These are phyloP conservation scores for Rhizophora mangle DNA, from an alignment of 345 rosid species.

Conservation along the genomic window DNA sequence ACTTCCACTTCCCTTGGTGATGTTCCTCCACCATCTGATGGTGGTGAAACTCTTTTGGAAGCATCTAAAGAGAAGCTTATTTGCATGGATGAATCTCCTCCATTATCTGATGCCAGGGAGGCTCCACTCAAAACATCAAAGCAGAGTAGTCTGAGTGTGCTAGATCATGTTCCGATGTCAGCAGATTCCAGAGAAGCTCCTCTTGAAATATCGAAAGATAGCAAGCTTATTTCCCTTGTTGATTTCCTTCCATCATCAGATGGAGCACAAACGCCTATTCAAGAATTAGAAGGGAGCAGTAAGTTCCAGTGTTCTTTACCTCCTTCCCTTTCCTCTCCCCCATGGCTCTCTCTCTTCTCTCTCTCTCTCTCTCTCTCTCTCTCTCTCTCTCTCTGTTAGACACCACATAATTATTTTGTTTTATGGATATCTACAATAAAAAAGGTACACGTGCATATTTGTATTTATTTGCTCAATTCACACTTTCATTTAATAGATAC, in stretches of 20 bases:
- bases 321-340: background rate
- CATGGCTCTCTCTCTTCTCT: too few relatives aligned
- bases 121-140: conserved; percentile 23
- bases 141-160: conserved; percentile 15
- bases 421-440: too few relatives aligned
- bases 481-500: background rate
- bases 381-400: too few relatives aligned
- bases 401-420: too few relatives aligned
- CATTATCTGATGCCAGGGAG: conserved; percentile 14
- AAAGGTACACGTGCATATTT: background rate
- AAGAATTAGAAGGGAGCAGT: conserved; percentile 44
- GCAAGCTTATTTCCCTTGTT: conserved; percentile 13
- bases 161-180: conserved; percentile 26
- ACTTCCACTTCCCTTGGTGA: conserved; percentile 21
- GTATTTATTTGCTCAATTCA: background rate
- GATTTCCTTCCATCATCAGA: conserved; percentile 5
- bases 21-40: conserved; percentile 15
- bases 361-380: too few relatives aligned
- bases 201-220: background rate
- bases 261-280: conserved; percentile 21
- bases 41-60: conserved; percentile 18
- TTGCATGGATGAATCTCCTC: conserved; percentile 9
- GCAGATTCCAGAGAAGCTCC: conserved; percentile 18
- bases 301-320: conserved; percentile 30
- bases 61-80: background rate